These are phyloP conservation scores for Pythium volutum DNA, from an alignment of 352 stramenopile genomes.

Conservation along the genomic window DNA sequence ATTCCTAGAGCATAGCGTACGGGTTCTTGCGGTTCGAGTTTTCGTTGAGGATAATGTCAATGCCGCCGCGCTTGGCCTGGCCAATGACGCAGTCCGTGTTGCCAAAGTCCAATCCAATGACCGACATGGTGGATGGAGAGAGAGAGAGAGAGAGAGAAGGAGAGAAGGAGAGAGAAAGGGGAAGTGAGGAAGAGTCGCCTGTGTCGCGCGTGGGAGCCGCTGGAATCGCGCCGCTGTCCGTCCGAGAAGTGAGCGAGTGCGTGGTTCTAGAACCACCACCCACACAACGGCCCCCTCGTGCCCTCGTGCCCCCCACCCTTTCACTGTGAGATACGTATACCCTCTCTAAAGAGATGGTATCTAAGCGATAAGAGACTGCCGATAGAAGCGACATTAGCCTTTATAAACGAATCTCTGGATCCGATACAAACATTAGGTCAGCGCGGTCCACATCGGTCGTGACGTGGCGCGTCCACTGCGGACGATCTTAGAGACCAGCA, in stretches of 20 bases:
- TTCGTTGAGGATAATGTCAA: constrained; percentile 99
- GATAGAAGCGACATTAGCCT: too few relatives aligned
- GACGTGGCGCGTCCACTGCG: too few relatives aligned
- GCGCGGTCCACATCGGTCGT: not conserved
- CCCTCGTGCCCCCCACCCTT: not conserved
- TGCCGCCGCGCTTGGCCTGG: constrained; percentile 94
- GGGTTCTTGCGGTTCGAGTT: constrained; percentile 99
- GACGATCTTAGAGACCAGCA: too few relatives aligned
- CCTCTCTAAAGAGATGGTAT: constrained; percentile 17
- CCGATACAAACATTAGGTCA: constrained; percentile 10
- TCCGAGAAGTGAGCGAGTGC: constrained; percentile 12
- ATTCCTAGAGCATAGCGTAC: constrained; percentile 30
- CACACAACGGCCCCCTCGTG: constrained; percentile 4
- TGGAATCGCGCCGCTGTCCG: not conserved
- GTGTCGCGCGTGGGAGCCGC: not conserved
- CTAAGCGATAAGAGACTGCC: too few relatives aligned
- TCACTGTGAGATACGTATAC: constrained; percentile 9
- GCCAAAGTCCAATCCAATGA: constrained; percentile 97
- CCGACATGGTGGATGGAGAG: constrained; percentile 82
- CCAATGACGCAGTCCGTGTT: constrained; percentile 96
- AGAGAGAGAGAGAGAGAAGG: constrained; percentile 12
- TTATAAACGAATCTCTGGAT: constrained; percentile 3
- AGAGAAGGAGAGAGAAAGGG: constrained; percentile 11
- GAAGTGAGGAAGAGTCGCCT: constrained; percentile 5
- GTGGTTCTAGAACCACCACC: constrained; percentile 27